phyloP scores from a whole-genome alignment of 768 basidiomycete genomes.

The Mycena epipterygia region DNA sequence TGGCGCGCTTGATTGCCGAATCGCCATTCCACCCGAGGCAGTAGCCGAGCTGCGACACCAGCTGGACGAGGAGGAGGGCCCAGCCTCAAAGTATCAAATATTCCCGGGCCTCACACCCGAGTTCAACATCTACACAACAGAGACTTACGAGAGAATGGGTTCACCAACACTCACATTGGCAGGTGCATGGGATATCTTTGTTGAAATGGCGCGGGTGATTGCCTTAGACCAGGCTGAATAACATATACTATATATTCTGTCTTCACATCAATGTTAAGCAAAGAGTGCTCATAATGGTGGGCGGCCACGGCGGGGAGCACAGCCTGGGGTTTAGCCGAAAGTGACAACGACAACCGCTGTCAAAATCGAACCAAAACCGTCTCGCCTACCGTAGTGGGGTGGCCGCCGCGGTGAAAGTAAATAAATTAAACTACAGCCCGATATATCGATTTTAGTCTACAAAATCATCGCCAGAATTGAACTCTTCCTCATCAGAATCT shows the following conservation, averaged over 20 bases:
- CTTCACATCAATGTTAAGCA: too few relatives aligned
- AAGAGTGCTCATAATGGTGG: too few relatives aligned
- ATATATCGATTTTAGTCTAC: background rate
- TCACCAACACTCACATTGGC: background rate
- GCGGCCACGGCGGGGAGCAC: too few relatives aligned
- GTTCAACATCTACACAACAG: constrained; percentile 7
- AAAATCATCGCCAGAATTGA: constrained; percentile 7
- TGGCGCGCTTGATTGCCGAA: constrained; percentile 31
- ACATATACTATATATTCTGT: too few relatives aligned
- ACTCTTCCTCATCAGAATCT: background rate
- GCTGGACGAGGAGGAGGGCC: constrained; percentile 20
- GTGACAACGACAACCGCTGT: too few relatives aligned
- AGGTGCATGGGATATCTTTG: constrained; percentile 19
- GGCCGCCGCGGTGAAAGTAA: too few relatives aligned
- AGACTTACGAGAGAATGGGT: constrained; percentile 9
- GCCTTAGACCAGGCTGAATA: too few relatives aligned
- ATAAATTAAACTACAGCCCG: too few relatives aligned
- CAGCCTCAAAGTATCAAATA: background rate
- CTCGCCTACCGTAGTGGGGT: too few relatives aligned
- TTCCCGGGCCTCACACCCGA: constrained; percentile 16
- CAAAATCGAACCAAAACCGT: too few relatives aligned
- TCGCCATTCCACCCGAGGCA: constrained; percentile 24
- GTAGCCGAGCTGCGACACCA: constrained; percentile 12
- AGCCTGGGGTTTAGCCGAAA: too few relatives aligned
- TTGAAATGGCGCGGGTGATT: background rate